Conservation (phyloP, 306 rosid genomes). For the Lotus japonicus region DNA sequence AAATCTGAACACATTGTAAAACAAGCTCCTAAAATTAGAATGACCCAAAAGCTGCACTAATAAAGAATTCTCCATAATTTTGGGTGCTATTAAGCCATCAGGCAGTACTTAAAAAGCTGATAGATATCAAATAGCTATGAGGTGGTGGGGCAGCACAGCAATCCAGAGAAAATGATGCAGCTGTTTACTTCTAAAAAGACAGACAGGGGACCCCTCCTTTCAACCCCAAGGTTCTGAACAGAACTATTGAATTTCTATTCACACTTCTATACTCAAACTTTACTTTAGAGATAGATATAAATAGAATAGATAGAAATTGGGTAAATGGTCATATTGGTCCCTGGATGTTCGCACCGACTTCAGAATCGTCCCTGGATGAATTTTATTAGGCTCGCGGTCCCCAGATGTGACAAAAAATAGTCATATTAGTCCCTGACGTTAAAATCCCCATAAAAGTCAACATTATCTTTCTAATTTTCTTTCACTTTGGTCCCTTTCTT, state of each 20-base stretch:
- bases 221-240: neutral
- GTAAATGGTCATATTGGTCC: no score
- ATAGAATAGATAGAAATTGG: no score
- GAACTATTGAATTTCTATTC: neutral
- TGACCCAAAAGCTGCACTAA: neutral
- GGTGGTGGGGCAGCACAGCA: slow-evolving; percentile 12
- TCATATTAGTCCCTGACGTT: no score
- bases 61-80: slow-evolving; percentile 5
- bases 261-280: no score
- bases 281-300: no score
- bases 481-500: no score
- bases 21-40: neutral
- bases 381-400: no score
- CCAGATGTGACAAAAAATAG: no score
- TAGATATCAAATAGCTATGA: neutral
- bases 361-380: no score
- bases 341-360: no score
- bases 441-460: no score
- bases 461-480: no score
- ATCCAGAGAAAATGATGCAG: slow-evolving; percentile 30
- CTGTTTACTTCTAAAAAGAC: slow-evolving; percentile 14
- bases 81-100: slow-evolving; percentile 12
- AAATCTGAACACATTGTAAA: neutral
- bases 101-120: slow-evolving; percentile 4
- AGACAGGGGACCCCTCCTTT: slow-evolving; percentile 18